phyloP scores from a whole-genome alignment of 208 protist genomes.

The Paratrypanosoma confusum region DNA sequence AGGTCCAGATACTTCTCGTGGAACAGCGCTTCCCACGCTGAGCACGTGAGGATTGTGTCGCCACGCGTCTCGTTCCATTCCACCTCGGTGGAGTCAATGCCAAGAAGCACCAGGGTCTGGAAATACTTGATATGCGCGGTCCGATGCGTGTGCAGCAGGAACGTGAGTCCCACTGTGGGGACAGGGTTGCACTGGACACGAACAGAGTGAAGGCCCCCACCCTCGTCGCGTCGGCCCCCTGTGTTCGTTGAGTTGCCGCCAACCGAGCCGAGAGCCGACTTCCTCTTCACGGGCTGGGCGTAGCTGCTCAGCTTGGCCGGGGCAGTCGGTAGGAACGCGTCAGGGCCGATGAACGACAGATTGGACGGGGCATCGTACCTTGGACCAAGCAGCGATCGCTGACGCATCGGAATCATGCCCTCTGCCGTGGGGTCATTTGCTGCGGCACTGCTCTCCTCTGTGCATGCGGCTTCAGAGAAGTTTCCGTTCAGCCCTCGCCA shows the following conservation, averaged over 20 bases:
- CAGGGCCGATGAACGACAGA: constrained; percentile 15
- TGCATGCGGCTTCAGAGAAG: constrained; percentile 10
- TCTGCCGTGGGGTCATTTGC: neutral
- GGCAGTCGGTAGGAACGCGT: constrained; percentile 40
- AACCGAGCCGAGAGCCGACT: too few species aligned
- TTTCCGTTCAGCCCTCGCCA: too few species aligned
- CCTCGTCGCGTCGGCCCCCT: too few species aligned
- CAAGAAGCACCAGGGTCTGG: constrained; percentile 55
- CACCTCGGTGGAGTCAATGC: constrained; percentile 66
- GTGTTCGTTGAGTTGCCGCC: too few species aligned
- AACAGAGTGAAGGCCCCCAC: too few species aligned
- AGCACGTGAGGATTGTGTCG: constrained; percentile 33
- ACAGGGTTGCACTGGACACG: too few species aligned
- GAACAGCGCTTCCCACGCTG: constrained; percentile 50
- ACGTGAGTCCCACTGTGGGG: constrained; percentile 59
- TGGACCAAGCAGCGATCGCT: constrained; percentile 33
- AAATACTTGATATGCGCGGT: constrained; percentile 73
- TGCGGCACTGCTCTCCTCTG: neutral
- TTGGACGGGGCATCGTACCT: constrained; percentile 48
- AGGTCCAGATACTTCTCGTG: constrained; percentile 58
- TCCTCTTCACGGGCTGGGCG: too few species aligned
- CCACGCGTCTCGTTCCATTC: constrained; percentile 29
- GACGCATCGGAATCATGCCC: constrained; percentile 1
- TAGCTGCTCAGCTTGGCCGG: too few species aligned
- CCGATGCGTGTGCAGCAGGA: constrained; percentile 69